Evolutionary conservation across 768 basidiomycete species (phyloP).

Genomic region (Grammothele lineata): DNA sequence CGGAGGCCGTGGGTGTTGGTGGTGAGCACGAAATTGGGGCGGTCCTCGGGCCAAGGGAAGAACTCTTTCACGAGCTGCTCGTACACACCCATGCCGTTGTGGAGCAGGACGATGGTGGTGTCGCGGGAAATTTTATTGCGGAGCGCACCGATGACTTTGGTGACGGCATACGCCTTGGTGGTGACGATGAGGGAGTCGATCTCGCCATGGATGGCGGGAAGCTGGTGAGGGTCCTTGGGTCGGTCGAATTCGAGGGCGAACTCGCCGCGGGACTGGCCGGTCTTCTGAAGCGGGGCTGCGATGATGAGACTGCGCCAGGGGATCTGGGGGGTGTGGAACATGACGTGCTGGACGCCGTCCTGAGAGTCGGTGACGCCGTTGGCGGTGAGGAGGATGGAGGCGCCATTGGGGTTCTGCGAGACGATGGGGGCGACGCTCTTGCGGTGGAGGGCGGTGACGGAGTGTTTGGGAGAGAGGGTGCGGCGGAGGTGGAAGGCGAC

Average conservation of each 20-base stretch:
- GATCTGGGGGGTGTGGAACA: neutral
- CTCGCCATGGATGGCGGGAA: neutral
- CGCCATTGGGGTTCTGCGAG: slow-evolving; percentile 30
- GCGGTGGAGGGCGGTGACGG: slow-evolving; percentile 71
- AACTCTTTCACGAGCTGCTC: slow-evolving; percentile 64
- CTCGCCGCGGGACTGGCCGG: slow-evolving; percentile 13
- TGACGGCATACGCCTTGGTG: slow-evolving; percentile 69
- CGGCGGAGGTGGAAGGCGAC: slow-evolving; percentile 75
- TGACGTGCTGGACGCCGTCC: slow-evolving; percentile 40
- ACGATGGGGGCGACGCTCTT: slow-evolving; percentile 34
- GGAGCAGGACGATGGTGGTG: slow-evolving; percentile 87
- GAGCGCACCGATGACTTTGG: slow-evolving; percentile 53
- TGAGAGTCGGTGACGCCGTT: slow-evolving; percentile 40
- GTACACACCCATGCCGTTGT: slow-evolving; percentile 93
- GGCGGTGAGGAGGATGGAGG: slow-evolving; percentile 44
- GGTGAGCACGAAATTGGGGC: slow-evolving; percentile 85
- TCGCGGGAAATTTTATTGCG: slow-evolving; percentile 55
- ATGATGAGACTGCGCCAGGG: neutral
- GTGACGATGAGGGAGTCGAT: slow-evolving; percentile 83
- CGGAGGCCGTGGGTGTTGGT: slow-evolving; percentile 81
- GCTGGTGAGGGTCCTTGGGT: neutral
- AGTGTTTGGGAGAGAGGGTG: slow-evolving; percentile 43
- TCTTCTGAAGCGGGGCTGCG: slow-evolving; percentile 19
- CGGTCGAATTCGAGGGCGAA: neutral
- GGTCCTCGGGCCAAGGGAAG: slow-evolving; percentile 66